Base-by-base conservation (phyloP, 805 yeast genomes). In the Metschnikowia aberdeeniae region DNA sequence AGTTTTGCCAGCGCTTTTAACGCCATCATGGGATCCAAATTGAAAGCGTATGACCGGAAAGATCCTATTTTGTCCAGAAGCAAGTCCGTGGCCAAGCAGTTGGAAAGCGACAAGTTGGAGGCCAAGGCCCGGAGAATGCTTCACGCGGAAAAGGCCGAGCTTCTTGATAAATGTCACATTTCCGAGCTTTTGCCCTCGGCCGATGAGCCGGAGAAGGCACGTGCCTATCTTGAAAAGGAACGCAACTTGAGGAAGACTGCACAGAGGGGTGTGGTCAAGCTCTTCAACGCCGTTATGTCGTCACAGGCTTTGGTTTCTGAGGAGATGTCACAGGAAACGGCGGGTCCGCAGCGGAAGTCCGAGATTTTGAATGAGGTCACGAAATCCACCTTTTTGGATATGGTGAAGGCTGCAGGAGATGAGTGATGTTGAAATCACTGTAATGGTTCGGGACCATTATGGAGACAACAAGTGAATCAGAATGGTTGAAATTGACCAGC, bases 21-120 rank as follows among this genome's bases (percentile, higher is more conserved):
- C 53, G 93, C 96, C 12, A 85, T 92, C 56, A 68, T 92, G 42
- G 86, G 85, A 5, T 88, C 98, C 1, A 83, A 81, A 57, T 72
- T 92, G 53, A 93, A 93, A 62, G 95, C 96, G 0, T 86, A 92
- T 57, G 89, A 86, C 59, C 76, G 97, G 59, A 77, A 77, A 36
- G 96, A 90, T 62, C 99, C 99, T 3, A 87, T 92, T 45, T 75
- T 92, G 67, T 90, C 92, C 6, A 81, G 98, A 66, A 86, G 86
- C 58, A 86, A 84, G 53, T 73, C 76, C 34, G 77, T 82, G 0
- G 50, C 82, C 41, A 84, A 82, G 66, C 82, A 86, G 53, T 75
- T 86, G 45, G 97, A 90, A 55, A 77, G 82, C 28, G 88, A 86
- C 42, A 86, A 85, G 58, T 70, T 93, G 37, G 97, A 92, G 56